A percentile compares a stretch with the other conserved stretches of the same genome.
Conservation (phyloP, 768 basidiomycete species). For the Boletales sp. region DNA sequence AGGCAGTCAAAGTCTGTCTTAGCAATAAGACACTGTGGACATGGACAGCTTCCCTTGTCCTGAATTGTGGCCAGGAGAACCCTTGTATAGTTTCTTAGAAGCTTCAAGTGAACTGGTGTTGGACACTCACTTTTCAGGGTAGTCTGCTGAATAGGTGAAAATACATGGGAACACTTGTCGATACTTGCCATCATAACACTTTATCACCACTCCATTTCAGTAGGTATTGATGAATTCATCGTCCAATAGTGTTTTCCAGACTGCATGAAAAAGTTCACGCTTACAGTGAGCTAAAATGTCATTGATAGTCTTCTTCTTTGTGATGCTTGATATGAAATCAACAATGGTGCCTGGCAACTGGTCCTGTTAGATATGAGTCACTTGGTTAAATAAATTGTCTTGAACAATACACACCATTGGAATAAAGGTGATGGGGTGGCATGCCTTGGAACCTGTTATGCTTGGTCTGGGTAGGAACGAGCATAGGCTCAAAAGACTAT, state of each 20-base stretch:
- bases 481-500: too few relatives aligned
- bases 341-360: not conserved
- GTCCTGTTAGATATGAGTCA: too few relatives aligned
- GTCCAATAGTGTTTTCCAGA: constrained; percentile 1
- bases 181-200: constrained; percentile 18
- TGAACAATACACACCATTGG: too few relatives aligned
- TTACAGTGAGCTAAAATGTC: constrained; percentile 5
- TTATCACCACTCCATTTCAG: constrained; percentile 19
- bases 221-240: constrained; percentile 24
- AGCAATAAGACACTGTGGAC: constrained; percentile 25
- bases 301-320: not conserved
- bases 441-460: too few relatives aligned
- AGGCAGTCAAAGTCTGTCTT: constrained; percentile 13
- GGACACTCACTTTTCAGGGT: constrained; percentile 34
- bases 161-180: constrained; percentile 24
- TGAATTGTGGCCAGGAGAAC: constrained; percentile 25
- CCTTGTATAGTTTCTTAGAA: constrained; percentile 1
- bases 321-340: not conserved
- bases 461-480: too few relatives aligned
- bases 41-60: constrained; percentile 28
- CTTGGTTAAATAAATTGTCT: too few relatives aligned
- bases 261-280: constrained; percentile 1
- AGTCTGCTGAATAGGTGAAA: constrained; percentile 35
- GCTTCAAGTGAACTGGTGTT: not conserved
- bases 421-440: too few relatives aligned